Percentiles rank a stretch among this genome's conserved stretches.
Conservation (phyloP, 345 rosid species). For the Mangifera indica region DNA sequence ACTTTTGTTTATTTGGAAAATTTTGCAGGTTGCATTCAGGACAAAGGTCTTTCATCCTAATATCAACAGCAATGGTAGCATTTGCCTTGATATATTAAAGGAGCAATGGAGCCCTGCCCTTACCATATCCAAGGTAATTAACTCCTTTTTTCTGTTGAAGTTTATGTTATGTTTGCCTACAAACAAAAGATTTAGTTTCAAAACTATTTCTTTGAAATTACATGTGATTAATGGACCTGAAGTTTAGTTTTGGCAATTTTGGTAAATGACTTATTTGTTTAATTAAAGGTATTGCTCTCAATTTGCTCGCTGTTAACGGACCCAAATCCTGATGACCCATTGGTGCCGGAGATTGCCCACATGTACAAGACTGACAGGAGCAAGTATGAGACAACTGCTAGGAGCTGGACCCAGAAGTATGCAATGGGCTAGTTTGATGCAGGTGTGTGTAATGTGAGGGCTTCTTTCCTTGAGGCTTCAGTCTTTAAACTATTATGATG, state of each 20-base stretch:
- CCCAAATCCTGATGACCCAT: slow-evolving; percentile 73
- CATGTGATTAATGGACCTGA: background rate
- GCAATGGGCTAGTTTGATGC: slow-evolving; percentile 57
- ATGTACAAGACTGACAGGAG: slow-evolving; percentile 74
- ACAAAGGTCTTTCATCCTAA: slow-evolving; percentile 59
- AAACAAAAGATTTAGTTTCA: too few species aligned
- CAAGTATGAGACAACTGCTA: slow-evolving; percentile 71
- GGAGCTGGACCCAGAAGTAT: slow-evolving; percentile 89
- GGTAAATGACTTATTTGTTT: background rate
- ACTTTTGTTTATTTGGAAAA: background rate
- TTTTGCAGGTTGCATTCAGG: slow-evolving; percentile 45
- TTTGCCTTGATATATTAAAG: slow-evolving; percentile 57
- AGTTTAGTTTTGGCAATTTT: background rate
- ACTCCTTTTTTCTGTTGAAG: background rate
- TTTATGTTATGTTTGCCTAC: background rate
- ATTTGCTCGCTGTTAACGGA: slow-evolving; percentile 72
- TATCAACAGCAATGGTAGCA: slow-evolving; percentile 62
- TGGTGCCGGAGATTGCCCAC: slow-evolving; percentile 81
- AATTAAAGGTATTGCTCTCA: slow-evolving; percentile 60
- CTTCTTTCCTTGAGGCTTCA: slow-evolving; percentile 34
- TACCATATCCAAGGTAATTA: slow-evolving; percentile 53
- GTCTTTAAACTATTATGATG: slow-evolving; percentile 30
- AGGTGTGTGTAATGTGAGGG: slow-evolving; percentile 28
- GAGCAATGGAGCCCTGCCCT: slow-evolving; percentile 69
- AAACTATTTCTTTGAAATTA: too few species aligned